Conservation (phyloP, 192 early-diverging fungal genomes). For the Neocallimastix lanati region DNA sequence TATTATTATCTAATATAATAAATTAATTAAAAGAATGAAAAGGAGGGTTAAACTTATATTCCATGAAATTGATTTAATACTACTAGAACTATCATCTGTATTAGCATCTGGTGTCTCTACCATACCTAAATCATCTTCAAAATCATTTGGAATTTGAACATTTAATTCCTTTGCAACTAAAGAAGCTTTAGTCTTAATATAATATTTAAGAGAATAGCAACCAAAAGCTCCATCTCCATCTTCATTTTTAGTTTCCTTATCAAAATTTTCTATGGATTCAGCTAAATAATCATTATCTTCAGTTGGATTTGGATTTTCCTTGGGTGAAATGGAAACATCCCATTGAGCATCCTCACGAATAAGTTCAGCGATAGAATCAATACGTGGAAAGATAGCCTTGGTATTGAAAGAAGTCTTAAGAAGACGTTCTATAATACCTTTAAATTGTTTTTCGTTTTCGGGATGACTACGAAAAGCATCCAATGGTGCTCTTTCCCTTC, state of each 20-base stretch:
- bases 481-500: background rate
- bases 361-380: background rate
- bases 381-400: background rate
- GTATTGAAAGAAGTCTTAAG: background rate
- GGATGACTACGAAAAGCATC: background rate
- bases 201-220: too few species aligned
- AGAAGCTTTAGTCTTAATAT: too few species aligned
- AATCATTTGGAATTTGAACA: background rate
- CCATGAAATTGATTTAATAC: too few species aligned
- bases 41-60: too few species aligned
- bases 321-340: background rate
- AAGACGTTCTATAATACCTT: background rate
- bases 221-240: background rate
- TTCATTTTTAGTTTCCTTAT: background rate
- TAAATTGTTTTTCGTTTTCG: background rate
- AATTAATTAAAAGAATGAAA: too few species aligned
- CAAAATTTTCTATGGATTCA: background rate
- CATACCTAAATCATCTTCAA: background rate
- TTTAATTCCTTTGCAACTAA: background rate
- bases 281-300: too few species aligned
- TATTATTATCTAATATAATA: too few species aligned
- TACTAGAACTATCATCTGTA: too few species aligned
- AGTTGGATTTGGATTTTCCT: background rate
- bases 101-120: background rate
- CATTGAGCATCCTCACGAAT: background rate